Conservation (phyloP, 495 filamentous ascomycete genomes). For the Pseudevernia furfuracea region DNA sequence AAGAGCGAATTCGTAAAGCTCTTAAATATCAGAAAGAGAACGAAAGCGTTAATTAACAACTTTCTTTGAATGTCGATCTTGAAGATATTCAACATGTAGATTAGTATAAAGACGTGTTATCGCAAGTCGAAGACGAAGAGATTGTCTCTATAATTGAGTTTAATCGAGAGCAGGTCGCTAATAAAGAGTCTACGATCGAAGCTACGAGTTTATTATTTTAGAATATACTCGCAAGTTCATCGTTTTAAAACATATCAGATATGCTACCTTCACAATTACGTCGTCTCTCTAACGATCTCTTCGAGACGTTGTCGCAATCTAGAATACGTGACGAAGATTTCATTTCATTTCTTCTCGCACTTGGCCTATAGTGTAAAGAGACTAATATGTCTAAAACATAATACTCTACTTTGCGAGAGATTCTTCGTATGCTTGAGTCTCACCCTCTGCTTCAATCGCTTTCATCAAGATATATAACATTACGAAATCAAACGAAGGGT, state of each 20-base stretch:
- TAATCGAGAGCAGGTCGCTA: too few species aligned
- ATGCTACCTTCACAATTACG: background rate
- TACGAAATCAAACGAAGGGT: background rate
- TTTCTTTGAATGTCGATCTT: too few species aligned
- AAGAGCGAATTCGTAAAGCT: too few species aligned
- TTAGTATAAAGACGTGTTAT: too few species aligned
- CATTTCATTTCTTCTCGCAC: background rate
- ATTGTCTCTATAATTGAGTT: too few species aligned
- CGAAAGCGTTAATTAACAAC: too few species aligned
- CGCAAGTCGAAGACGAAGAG: too few species aligned
- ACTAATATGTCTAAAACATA: background rate
- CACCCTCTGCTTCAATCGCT: background rate
- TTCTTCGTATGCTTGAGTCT: background rate
- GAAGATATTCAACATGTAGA: too few species aligned
- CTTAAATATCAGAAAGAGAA: too few species aligned
- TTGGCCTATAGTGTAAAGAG: background rate
- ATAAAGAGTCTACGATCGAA: background rate
- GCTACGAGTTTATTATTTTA: background rate
- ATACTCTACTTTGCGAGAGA: background rate
- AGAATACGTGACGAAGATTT: background rate
- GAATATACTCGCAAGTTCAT: background rate
- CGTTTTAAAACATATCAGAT: too few species aligned
- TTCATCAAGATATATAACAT: background rate
- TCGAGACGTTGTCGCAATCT: background rate
- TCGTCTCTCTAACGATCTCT: background rate